Base-by-base conservation (phyloP, 2,329 filamentous ascomycete species). In the Aspergillus glaucus region DNA sequence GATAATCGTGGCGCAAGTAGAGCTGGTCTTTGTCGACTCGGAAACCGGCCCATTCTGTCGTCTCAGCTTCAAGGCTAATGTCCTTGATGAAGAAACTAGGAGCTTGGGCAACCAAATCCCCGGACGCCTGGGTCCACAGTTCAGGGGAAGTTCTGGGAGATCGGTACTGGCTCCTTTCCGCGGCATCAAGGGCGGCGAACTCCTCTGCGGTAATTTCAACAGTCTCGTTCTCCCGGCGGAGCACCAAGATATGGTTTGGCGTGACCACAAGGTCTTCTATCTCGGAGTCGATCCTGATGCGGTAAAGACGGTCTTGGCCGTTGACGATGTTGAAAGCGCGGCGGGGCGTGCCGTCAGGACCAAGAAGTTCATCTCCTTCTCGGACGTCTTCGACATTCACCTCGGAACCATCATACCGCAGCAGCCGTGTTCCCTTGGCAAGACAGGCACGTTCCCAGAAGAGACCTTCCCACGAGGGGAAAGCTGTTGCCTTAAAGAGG, bases 381-480 rank as follows among this genome's bases (percentile, higher is more conserved):
- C 65, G 64, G 41, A 77, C 75, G 51, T 77, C 70, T 60, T 78
- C 70, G 22, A 78, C 75, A 5, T 70, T 68, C 45, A 78, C 62
- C 50, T 70, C 62, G 17, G 63, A 68, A 47, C 71, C 66, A 57
- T 77, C 71, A 50, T 73, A 68, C 28, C 73, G 70, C 32, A 76
- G 58, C 17, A 76, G 58, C 59, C 66, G 68, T 22, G 74, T 75
- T 34, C 71, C 71, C 28, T 73, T 69, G 34, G 68, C 69, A 58
- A 72, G 67, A 60, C 65, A 75, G 12, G 83, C 85, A 51, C 82
- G 79, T 62, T 89, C 86, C 87, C 91, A 95, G 64, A 95, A 96
- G 3, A 95, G 77, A 56, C 93, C 93, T 68, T 98, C 93, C 93
- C 93, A 98, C 0, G 87, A 93, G 2, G 91, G 88, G 66, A 98